Percentiles rank a stretch among this genome's conserved stretches.
Conservation (phyloP, 2,329 filamentous ascomycete genomes). For the Botrytis elliptica region DNA sequence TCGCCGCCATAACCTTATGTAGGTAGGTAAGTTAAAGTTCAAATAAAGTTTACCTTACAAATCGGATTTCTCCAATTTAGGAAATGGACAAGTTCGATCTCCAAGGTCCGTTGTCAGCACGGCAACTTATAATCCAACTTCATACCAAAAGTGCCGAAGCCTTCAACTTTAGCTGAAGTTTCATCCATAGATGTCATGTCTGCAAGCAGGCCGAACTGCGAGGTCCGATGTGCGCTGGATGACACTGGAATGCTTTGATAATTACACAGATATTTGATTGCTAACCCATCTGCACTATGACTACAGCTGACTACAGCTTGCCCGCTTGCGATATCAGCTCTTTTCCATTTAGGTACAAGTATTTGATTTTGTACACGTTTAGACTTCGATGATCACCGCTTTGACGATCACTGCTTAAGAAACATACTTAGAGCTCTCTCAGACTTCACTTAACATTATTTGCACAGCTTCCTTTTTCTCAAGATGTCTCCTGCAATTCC, state of each 20-base stretch:
- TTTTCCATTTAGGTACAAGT: neutral
- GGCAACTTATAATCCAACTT: too few species aligned
- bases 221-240: too few species aligned
- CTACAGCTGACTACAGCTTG: neutral
- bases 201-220: too few species aligned
- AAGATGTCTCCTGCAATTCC: conserved; percentile 26
- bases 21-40: too few species aligned
- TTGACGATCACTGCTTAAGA: neutral
- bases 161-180: neutral
- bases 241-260: neutral
- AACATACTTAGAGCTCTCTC: neutral
- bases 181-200: too few species aligned
- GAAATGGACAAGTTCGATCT: neutral
- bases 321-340: neutral
- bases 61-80: neutral
- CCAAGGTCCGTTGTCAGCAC: neutral
- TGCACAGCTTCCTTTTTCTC: neutral
- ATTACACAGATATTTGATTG: neutral
- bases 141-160: neutral
- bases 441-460: neutral
- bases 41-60: too few species aligned
- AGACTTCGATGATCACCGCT: neutral
- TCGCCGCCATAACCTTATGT: too few species aligned
- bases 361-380: neutral
- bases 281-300: neutral